Evolutionary conservation across 257 asterid species (phyloP), one percentile per base, ranked within the genome.

Genomic region (Paulownia fortunei): DNA sequence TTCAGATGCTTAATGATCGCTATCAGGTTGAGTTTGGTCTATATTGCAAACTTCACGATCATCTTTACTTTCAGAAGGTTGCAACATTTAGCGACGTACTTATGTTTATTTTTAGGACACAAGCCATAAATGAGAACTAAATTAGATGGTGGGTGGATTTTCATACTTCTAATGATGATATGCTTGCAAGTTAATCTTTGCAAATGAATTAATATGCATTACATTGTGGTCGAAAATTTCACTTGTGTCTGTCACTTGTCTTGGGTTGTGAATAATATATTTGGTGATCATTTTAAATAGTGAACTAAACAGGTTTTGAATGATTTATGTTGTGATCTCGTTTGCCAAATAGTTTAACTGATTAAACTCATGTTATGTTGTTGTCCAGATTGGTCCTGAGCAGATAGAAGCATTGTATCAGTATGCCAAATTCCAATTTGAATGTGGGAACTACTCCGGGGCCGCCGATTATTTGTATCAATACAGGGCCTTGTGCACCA

Each of bases 401-500:
- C 99, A 94, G 84, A 94, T 94, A 69, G 98, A 92, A 81, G 98
- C 97, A 76, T 69, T 94, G 76, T 94, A 92, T 82, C 97, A 92
- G 75, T 94, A 88, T 81, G 98, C 97, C 27, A 94, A 94, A 72
- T 94, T 94, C 76, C 99, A 94, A 84, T 94, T 94, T 88, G 99
- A 94, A 88, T 94, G 99, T 88, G 99, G 99, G 12, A 94, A 94
- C 86, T 94, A 94, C 82, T 92, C 99, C 6, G 97, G 96, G 23
- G 99, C 99, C 81, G 98, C 99, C 0, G 98, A 96, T 86, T 96
- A 92, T 87, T 82, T 96, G 80, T 92, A 90, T 83, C 99, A 89
- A 86, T 96, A 96, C 81, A 81, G 95, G 72, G 92, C 81, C 46
- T 84, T 96, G 83, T 90, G 92, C 86, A 87, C 93, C 37, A 94